A percentile compares a stretch with the other conserved stretches of the same genome.
These are phyloP conservation scores for Pseudohyphozyma bogoriensis DNA, from an alignment of 768 basidiomycete species.

Conservation along the genomic window DNA sequence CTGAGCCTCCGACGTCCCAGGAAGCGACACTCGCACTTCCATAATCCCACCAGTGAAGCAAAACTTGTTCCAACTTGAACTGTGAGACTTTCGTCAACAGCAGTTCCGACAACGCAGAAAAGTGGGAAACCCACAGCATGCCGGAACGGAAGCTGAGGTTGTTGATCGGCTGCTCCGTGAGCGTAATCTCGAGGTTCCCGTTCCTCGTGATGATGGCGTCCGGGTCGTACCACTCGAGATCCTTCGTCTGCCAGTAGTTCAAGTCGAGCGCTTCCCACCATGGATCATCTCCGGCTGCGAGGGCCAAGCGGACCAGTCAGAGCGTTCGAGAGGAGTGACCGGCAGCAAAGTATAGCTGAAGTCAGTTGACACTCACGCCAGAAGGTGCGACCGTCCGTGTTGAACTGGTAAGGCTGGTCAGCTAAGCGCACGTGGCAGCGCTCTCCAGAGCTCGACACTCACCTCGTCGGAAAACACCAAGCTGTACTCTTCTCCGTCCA, in stretches of 20 bases:
- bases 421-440: too few relatives aligned
- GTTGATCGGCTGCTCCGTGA: conserved; percentile 20
- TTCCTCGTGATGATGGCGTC: conserved; percentile 37
- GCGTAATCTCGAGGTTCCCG: conserved; percentile 34
- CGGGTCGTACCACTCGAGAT: conserved; percentile 42
- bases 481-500: conserved; percentile 66
- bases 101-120: background rate
- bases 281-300: conserved; percentile 44
- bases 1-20: conserved; percentile 18
- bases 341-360: too few relatives aligned
- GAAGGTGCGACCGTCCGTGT: conserved; percentile 59
- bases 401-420: too few relatives aligned
- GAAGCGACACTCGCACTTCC: conserved; percentile 23
- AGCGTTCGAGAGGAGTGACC: conserved; percentile 1
- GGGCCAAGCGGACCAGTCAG: conserved; percentile 36
- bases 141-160: conserved; percentile 28
- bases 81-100: conserved; percentile 22
- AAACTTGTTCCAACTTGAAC: too few relatives aligned
- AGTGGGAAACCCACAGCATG: conserved; percentile 26
- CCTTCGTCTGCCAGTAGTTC: conserved; percentile 38
- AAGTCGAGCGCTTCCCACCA: conserved; percentile 45
- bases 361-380: conserved; percentile 43
- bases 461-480: conserved; percentile 84
- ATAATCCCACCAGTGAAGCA: conserved; percentile 34
- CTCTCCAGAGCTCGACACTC: too few relatives aligned